Percentiles rank a stretch among this genome's conserved stretches.
Evolutionary conservation across 2,329 filamentous ascomycete genomes (phyloP).

Genomic region (Nigrograna mackinnonii): DNA sequence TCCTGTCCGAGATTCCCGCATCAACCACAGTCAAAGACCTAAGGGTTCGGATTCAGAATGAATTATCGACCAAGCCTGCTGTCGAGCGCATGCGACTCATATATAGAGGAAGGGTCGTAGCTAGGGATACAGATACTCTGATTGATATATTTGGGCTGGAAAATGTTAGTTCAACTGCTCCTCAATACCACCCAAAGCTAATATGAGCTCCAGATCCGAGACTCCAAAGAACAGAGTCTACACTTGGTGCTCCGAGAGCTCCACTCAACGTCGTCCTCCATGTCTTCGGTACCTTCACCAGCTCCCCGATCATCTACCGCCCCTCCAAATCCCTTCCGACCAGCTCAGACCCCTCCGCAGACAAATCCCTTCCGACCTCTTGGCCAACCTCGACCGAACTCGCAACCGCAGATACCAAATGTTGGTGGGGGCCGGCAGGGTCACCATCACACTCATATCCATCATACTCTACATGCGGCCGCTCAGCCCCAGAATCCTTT

Average conservation of each 20-base stretch:
- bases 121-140: constrained; percentile 53
- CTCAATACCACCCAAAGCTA: background rate
- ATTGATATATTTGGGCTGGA: constrained; percentile 54
- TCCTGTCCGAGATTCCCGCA: constrained; percentile 32
- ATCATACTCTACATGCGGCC: constrained; percentile 14
- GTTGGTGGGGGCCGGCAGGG: constrained; percentile 9
- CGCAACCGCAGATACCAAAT: constrained; percentile 26
- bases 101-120: constrained; percentile 58
- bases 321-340: constrained; percentile 41
- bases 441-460: constrained; percentile 16
- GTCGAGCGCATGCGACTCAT: constrained; percentile 59
- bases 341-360: constrained; percentile 13
- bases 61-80: constrained; percentile 45
- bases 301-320: constrained; percentile 37
- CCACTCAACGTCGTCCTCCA: constrained; percentile 5
- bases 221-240: constrained; percentile 39
- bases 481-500: constrained; percentile 14
- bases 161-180: constrained; percentile 46
- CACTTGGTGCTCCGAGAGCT: constrained; percentile 43
- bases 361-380: constrained; percentile 36
- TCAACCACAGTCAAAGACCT: constrained; percentile 54
- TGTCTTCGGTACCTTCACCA: constrained; percentile 18
- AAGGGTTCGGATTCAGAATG: constrained; percentile 55
- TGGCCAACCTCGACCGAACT: constrained; percentile 27
- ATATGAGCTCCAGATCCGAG: constrained; percentile 28